Evolutionary conservation across 768 basidiomycete genomes (phyloP).

Genomic region (Cystofilobasidium capitatum): DNA sequence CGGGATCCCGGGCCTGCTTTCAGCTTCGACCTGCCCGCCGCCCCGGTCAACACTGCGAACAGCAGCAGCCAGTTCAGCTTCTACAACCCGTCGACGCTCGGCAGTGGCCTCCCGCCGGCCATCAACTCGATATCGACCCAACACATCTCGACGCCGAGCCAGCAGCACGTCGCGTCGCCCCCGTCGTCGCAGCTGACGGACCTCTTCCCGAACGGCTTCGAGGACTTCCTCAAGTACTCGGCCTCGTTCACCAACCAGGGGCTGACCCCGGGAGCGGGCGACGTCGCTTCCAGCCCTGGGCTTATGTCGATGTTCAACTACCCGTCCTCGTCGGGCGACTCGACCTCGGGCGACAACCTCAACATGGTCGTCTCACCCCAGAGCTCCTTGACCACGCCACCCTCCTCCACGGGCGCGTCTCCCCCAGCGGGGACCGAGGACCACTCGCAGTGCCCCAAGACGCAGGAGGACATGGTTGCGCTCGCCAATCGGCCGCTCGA

Average conservation of each 20-base stretch:
- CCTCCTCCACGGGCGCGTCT: not conserved
- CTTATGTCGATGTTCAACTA: not conserved
- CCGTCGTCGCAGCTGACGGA: slow-evolving; percentile 14
- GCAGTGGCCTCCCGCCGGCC: too few species aligned
- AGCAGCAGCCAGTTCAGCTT: too few species aligned
- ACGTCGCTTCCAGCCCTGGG: not conserved
- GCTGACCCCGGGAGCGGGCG: not conserved
- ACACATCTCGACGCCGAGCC: not conserved
- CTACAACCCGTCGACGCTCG: too few species aligned
- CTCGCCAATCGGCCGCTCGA: not conserved
- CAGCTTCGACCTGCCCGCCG: not conserved
- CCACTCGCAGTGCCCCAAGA: not conserved
- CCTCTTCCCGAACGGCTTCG: slow-evolving; percentile 21
- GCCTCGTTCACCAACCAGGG: not conserved
- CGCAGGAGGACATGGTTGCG: not conserved
- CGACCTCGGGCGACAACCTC: not conserved
- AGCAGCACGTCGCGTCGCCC: not conserved
- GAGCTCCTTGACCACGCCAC: not conserved
- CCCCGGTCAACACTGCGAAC: too few species aligned
- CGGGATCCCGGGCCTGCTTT: slow-evolving; percentile 35
- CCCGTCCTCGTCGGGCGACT: not conserved
- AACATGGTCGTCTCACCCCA: not conserved
- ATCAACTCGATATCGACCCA: too few species aligned
- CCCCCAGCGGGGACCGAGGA: not conserved
- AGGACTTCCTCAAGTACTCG: slow-evolving; percentile 19